phyloP scores from a whole-genome alignment of 176 grass and related monocot species.

The Raddia distichophylla region DNA sequence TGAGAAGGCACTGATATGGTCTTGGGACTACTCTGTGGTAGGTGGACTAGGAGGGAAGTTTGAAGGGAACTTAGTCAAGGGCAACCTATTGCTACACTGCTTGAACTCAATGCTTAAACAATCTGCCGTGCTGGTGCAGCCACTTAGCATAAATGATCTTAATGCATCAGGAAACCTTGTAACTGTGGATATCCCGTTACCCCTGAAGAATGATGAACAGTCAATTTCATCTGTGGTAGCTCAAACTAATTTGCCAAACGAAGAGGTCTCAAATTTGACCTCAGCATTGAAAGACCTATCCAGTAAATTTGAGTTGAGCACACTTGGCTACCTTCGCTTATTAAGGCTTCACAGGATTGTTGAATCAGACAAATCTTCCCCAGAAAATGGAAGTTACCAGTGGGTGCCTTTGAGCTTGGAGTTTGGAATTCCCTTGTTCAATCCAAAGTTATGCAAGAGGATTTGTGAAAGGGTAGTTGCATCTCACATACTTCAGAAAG shows the following conservation, averaged over 20 bases:
- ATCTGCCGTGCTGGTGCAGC: conserved; percentile 91
- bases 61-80: conserved; percentile 96
- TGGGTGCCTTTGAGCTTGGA: conserved; percentile 97
- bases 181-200: conserved; percentile 82
- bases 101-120: conserved; percentile 95
- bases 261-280: conserved; percentile 59
- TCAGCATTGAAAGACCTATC: conserved; percentile 74
- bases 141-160: conserved; percentile 81
- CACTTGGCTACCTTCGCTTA: conserved; percentile 86
- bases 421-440: conserved; percentile 96
- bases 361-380: conserved; percentile 42
- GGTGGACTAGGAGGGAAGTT: conserved; percentile 90
- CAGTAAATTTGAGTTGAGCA: conserved; percentile 65
- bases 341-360: conserved; percentile 73
- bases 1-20: conserved; percentile 93
- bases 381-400: conserved; percentile 66
- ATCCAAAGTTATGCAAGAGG: conserved; percentile 77
- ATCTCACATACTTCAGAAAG: conserved; percentile 76
- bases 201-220: conserved; percentile 76
- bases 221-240: conserved; percentile 56
- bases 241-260: conserved; percentile 50
- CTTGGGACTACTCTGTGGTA: conserved; percentile 86
- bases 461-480: conserved; percentile 79
- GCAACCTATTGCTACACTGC: conserved; percentile 82
- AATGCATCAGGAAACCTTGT: conserved; percentile 68